phyloP scores from a whole-genome alignment of 345 rosid genomes.

The Acer campestre region DNA sequence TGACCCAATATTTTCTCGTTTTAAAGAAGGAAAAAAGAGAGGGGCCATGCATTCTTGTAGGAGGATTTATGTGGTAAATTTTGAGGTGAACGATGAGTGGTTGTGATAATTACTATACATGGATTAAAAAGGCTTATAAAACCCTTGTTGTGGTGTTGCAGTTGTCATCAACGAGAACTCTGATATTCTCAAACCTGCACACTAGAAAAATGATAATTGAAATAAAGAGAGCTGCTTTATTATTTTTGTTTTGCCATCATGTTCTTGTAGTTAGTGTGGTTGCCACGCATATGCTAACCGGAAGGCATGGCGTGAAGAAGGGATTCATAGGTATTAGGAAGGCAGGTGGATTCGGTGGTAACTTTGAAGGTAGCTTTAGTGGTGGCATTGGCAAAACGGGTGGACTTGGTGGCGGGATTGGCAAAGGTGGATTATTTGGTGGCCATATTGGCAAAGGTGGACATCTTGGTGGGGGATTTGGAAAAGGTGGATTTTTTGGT shows the following conservation, averaged over 20 bases:
- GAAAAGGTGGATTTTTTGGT: conserved; percentile 18
- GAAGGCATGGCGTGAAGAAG: background rate
- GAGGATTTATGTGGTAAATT: background rate
- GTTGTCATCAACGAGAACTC: conserved; percentile 1
- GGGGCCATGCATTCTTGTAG: background rate
- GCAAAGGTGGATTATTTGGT: conserved; percentile 21
- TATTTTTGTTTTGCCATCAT: conserved; percentile 51
- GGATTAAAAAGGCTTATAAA: conserved; percentile 27
- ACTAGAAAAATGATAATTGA: conserved; percentile 36
- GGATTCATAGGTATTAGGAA: background rate
- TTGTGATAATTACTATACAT: background rate
- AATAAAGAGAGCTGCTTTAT: conserved; percentile 26
- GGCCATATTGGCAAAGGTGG: conserved; percentile 23
- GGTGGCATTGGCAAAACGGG: conserved; percentile 21
- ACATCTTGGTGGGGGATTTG: too few relatives aligned
- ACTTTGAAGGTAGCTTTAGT: conserved; percentile 24
- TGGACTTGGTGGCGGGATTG: conserved; percentile 28
- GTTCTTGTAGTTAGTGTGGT: conserved; percentile 42
- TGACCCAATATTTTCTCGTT: too few relatives aligned
- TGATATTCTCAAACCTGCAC: background rate
- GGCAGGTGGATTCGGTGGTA: conserved; percentile 15
- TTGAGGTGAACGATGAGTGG: background rate
- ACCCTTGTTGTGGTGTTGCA: background rate
- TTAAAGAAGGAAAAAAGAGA: background rate
- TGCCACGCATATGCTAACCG: conserved; percentile 36